A percentile compares a stretch with the other conserved stretches of the same genome.
These are phyloP conservation scores for Alternaria panax DNA, from an alignment of 2,329 filamentous ascomycete genomes.

Conservation along the genomic window DNA sequence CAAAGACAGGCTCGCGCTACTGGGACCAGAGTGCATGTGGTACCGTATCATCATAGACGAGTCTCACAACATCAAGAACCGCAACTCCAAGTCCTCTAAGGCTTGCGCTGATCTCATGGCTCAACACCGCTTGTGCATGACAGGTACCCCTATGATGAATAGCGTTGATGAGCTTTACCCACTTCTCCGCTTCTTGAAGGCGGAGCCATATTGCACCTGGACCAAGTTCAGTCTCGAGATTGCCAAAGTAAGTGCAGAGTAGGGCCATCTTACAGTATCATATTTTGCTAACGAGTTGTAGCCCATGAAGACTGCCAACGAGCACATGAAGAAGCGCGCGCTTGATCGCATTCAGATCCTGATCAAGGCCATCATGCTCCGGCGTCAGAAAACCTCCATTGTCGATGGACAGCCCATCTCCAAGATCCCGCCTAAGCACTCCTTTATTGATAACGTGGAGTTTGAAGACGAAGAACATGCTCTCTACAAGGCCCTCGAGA, in stretches of 20 bases:
- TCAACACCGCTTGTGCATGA: constrained; percentile 74
- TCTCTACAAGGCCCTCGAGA: constrained; percentile 73
- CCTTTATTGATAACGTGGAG: constrained; percentile 66
- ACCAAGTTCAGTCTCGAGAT: constrained; percentile 68
- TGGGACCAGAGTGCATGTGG: constrained; percentile 68
- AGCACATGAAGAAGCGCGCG: constrained; percentile 52
- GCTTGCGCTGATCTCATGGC: constrained; percentile 67
- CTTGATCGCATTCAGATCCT: constrained; percentile 77
- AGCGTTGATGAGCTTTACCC: constrained; percentile 78
- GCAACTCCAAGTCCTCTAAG: constrained; percentile 66
- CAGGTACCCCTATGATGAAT: constrained; percentile 91
- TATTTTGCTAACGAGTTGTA: constrained; percentile 3
- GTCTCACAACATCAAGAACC: constrained; percentile 82
- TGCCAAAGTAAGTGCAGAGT: constrained; percentile 42
- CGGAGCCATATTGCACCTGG: constrained; percentile 75
- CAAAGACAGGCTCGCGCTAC: constrained; percentile 51
- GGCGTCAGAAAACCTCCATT: constrained; percentile 79
- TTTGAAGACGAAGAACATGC: constrained; percentile 71
- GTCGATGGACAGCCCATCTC: constrained; percentile 83
- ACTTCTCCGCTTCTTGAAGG: constrained; percentile 77
- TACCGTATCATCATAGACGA: constrained; percentile 75
- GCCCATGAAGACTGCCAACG: constrained; percentile 53
- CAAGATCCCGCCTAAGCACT: constrained; percentile 69
- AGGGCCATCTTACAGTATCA: not conserved
- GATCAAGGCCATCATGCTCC: constrained; percentile 80